Evolutionary conservation across 768 basidiomycete species (phyloP), one percentile per base, ranked within the genome.

Genomic region (Mycena vitilis): DNA sequence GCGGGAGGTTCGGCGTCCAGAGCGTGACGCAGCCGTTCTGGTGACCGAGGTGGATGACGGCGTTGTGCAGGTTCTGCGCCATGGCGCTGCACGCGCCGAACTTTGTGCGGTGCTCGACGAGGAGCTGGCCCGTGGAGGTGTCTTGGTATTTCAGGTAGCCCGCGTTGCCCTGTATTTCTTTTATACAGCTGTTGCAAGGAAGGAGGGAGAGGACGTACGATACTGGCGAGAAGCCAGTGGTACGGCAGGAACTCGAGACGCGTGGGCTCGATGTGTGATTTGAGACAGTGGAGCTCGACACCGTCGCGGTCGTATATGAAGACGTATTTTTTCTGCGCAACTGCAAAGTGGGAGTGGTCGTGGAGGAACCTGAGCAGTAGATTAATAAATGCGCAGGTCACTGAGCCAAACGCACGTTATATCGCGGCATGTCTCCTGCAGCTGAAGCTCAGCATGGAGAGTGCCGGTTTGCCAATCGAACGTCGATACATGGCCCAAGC

Each of bases 81-180:
- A 99, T 94, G 45, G 93, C 87, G 40, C 82, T 85, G 73, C 93
- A 95, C 11, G 91, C 86, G 4, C 98, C 96, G 30, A 97, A 86
- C 75, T 94, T 95, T 11, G 96, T 97, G 23, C 95, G 90, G 78
- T 97, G 95, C 76, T 95, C 91, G 44, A 89, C 88, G 40, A 99
- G 83, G 45, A 98, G 84, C 62, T 89, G 85, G 15, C 98, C 98
- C 0, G 95, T 99, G 5, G 97, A 95, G 0, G 95, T 96, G 76
- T 99, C 98, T 81, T 97, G 95, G 81, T 98, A 99, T 81, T 96
- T 96, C 0, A 99, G 84, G 78, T 90, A 94, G 3, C 98, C 97
- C 16, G 94, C 83, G 75, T 96, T 93, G 9, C 96, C 95, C 94
- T 90, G 66, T 15, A 30, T 53, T 40, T 62, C 47, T 68, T 53